phyloP scores from a whole-genome alignment of 306 rosid species.

The Pterocarpus macrocarpus region DNA sequence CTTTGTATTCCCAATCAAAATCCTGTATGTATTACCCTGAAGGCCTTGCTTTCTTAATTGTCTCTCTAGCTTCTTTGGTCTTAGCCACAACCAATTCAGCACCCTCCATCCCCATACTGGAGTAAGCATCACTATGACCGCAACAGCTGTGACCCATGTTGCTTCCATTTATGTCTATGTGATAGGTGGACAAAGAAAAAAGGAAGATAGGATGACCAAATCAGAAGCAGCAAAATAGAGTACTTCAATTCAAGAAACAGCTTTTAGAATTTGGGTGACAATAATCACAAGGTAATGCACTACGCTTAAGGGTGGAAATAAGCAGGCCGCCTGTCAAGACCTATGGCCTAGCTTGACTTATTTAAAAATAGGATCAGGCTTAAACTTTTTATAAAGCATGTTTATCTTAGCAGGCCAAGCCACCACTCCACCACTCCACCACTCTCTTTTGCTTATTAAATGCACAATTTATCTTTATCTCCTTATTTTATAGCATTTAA shows the following conservation, averaged over 20 bases:
- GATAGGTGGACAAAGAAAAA: neutral
- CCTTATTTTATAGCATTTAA: too few relatives aligned
- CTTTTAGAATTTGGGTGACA: neutral
- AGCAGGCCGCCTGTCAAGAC: too few relatives aligned
- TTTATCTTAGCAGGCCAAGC: too few relatives aligned
- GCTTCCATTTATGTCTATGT: slow-evolving; percentile 18
- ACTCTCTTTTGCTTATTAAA: too few relatives aligned
- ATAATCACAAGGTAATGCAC: too few relatives aligned
- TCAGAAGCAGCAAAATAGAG: neutral
- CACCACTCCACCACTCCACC: too few relatives aligned
- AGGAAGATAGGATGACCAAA: neutral
- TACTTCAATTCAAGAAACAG: too few relatives aligned
- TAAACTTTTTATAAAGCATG: too few relatives aligned
- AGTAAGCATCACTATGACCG: neutral
- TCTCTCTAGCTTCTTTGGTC: slow-evolving; percentile 61
- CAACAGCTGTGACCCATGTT: neutral
- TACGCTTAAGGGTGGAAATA: too few relatives aligned
- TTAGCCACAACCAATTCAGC: slow-evolving; percentile 61
- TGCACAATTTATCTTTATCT: too few relatives aligned
- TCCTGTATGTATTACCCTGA: slow-evolving; percentile 51
- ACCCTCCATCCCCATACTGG: slow-evolving; percentile 53
- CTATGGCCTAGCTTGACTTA: too few relatives aligned
- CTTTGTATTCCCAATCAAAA: slow-evolving; percentile 49
- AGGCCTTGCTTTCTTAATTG: slow-evolving; percentile 58
- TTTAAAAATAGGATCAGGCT: too few relatives aligned